Evolutionary conservation across 2,329 filamentous ascomycete species (phyloP), one percentile per base, ranked within the genome.

Genomic region (Exophiala sp.): DNA sequence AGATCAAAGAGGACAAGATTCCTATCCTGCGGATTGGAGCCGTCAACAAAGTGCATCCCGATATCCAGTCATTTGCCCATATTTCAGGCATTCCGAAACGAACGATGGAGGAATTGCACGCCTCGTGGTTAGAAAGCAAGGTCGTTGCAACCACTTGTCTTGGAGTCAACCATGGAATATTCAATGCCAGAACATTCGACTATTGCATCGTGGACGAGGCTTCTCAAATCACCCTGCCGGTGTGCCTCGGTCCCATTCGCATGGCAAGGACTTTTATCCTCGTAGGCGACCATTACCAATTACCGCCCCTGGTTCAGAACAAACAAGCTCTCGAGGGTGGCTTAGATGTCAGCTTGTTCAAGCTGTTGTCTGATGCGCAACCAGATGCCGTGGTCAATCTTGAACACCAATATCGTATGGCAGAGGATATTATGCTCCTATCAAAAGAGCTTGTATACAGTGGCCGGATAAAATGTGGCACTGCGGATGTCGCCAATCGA

Each of bases 131-230:
- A 67, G 84, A 86, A 45, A 89, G 88, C 2, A 88, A 88, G 1
- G 85, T 99, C 24, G 94, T 99, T 2, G 94, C 92, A 3, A 96
- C 94, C 0, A 97, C 94, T 0, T 99, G 94, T 66, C 80, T 99
- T 21, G 90, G 91, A 2, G 89, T 96, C 67, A 92, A 87, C 63
- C 94, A 99, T 68, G 81, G 86, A 2, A 75, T 99, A 7, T 97
- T 99, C 72, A 87, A 83, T 52, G 88, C 92, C 66, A 87, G 94
- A 3, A 84, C 86, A 0, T 99, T 99, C 63, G 94, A 99, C 71
- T 97, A 96, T 68, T 99, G 94, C 67, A 97, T 99, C 59, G 92
- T 99, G 3, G 94, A 99, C 62, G 94, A 99, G 71, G 94, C 94
- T 0, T 96, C 91, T 2, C 94, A 99, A 66, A 97, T 99, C 67